Conservation (phyloP, 805 yeast species). For the Starmerella stigmatis region DNA sequence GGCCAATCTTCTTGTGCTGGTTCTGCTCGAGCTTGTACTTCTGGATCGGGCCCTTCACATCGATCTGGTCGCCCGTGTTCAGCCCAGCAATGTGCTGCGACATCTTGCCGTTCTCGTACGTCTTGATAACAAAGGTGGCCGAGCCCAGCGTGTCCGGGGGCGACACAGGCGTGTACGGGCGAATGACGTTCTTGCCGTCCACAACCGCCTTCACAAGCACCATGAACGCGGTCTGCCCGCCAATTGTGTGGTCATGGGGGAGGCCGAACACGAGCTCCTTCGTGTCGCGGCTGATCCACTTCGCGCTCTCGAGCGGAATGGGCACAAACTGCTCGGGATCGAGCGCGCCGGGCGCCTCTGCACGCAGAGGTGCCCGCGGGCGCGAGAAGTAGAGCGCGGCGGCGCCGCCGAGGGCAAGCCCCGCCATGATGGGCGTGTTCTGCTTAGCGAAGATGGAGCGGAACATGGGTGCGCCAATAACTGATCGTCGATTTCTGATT, state of each 20-base stretch:
- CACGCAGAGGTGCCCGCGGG: constrained; percentile 26
- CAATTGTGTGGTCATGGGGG: constrained; percentile 60
- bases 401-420: constrained; percentile 41
- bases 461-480: constrained; percentile 4
- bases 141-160: constrained; percentile 60
- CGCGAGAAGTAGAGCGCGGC: constrained; percentile 30
- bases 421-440: constrained; percentile 25
- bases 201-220: constrained; percentile 69
- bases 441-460: constrained; percentile 10
- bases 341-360: constrained; percentile 23
- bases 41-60: constrained; percentile 87
- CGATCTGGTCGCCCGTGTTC: constrained; percentile 66
- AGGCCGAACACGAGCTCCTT: constrained; percentile 62
- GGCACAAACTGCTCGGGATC: constrained; percentile 31
- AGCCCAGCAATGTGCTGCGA: constrained; percentile 60
- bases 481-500: background rate
- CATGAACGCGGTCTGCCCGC: constrained; percentile 69
- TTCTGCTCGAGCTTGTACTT: constrained; percentile 90
- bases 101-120: constrained; percentile 76
- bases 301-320: constrained; percentile 21
- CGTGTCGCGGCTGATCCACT: constrained; percentile 33
- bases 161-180: constrained; percentile 75
- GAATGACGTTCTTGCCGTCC: constrained; percentile 76
- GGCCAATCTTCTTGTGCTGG: constrained; percentile 63
- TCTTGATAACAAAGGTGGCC: constrained; percentile 72